These are phyloP conservation scores for Stramenopiles sp. DNA, from an alignment of 352 stramenopile species.

Conservation along the genomic window DNA sequence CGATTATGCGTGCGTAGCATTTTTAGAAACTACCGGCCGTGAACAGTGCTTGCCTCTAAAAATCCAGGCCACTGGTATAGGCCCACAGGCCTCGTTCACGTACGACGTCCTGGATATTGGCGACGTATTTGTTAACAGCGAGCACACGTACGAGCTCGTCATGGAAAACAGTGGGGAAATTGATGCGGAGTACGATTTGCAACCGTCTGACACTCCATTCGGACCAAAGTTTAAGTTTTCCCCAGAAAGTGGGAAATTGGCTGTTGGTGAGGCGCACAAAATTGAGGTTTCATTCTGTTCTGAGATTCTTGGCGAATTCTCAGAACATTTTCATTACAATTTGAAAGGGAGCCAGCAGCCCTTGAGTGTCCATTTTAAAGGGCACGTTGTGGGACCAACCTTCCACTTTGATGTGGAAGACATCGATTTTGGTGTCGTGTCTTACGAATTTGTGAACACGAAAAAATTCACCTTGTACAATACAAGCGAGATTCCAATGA, in stretches of 20 bases:
- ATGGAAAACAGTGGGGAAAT: conserved; percentile 85
- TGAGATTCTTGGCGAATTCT: conserved; percentile 56
- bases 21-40: conserved; percentile 63
- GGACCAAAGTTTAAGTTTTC: conserved; percentile 31
- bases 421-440: conserved; percentile 70
- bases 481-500: conserved; percentile 73
- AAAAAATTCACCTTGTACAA: conserved; percentile 58
- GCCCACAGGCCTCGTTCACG: conserved; percentile 65
- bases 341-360: conserved; percentile 62
- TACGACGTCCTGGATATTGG: conserved; percentile 81
- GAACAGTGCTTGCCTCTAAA: conserved; percentile 61
- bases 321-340: conserved; percentile 49
- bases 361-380: conserved; percentile 53
- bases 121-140: conserved; percentile 74
- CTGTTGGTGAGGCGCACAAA: conserved; percentile 49
- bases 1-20: conserved; percentile 52
- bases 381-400: conserved; percentile 67
- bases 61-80: conserved; percentile 65
- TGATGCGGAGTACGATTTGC: conserved; percentile 33
- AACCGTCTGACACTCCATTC: conserved; percentile 20
- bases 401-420: conserved; percentile 68
- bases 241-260: conserved; percentile 30
- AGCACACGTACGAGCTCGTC: conserved; percentile 56
- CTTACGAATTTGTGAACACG: conserved; percentile 62
- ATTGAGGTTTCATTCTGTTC: conserved; percentile 61